Conservation (phyloP, 2,329 filamentous ascomycete genomes). For the Sporothrix luriei region DNA sequence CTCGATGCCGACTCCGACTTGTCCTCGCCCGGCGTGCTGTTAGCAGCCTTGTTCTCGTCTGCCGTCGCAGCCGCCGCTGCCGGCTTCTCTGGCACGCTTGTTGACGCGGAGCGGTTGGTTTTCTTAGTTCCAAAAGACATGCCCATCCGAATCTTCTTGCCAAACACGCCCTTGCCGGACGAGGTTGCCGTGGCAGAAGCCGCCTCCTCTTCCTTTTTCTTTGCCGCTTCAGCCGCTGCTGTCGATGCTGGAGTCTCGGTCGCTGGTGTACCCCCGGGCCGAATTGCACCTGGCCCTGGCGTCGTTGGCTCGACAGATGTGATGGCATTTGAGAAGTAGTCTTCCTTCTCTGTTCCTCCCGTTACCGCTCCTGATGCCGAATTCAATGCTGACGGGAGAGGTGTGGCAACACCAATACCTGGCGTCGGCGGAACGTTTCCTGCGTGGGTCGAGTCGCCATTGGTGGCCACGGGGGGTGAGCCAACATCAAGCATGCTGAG, state of each 20-base stretch:
- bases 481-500: constrained; percentile 25
- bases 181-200: not conserved
- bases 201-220: constrained; percentile 42
- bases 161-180: constrained; percentile 65
- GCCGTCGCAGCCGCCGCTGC: constrained; percentile 52
- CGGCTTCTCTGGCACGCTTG: constrained; percentile 70
- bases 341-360: constrained; percentile 59
- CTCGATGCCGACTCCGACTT: constrained; percentile 36
- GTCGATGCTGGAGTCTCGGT: constrained; percentile 43
- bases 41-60: constrained; percentile 72
- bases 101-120: constrained; percentile 68
- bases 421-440: constrained; percentile 25
- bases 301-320: constrained; percentile 52
- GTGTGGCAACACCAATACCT: constrained; percentile 71
- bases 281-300: constrained; percentile 43
- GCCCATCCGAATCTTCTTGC: constrained; percentile 80
- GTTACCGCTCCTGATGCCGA: constrained; percentile 46
- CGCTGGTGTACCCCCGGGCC: constrained; percentile 50
- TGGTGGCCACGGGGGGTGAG: not conserved
- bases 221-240: not conserved
- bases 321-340: constrained; percentile 75
- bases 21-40: constrained; percentile 18
- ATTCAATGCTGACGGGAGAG: constrained; percentile 51
- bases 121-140: constrained; percentile 82
- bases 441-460: not conserved